phyloP scores from a whole-genome alignment of 2,329 filamentous ascomycete genomes.

The Cercospora sp. region DNA sequence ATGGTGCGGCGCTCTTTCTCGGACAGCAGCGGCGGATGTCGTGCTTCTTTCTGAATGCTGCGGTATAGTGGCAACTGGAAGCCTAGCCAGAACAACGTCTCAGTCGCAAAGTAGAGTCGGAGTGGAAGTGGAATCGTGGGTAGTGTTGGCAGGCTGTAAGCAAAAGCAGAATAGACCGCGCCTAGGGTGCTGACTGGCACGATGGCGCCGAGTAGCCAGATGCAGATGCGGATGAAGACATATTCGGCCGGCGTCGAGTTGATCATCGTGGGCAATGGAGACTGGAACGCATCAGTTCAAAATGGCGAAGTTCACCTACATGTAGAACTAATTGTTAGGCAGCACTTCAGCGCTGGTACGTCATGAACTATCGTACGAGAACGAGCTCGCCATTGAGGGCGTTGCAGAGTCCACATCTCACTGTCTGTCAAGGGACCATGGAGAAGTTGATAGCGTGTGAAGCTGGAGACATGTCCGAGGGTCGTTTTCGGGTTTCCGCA shows the following conservation, averaged over 20 bases:
- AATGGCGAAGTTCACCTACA: neutral
- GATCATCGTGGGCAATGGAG: constrained; percentile 21
- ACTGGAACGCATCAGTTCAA: neutral
- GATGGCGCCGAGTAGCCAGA: constrained; percentile 19
- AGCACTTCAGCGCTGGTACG: neutral
- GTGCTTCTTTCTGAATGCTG: constrained; percentile 53
- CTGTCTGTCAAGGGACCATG: too few species aligned
- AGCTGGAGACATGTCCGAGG: neutral
- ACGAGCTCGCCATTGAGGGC: neutral
- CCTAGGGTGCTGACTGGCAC: constrained; percentile 14
- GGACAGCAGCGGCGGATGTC: constrained; percentile 51
- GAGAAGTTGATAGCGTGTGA: too few species aligned
- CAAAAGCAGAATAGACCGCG: constrained; percentile 3
- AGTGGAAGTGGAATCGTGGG: constrained; percentile 13
- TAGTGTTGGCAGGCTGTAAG: neutral
- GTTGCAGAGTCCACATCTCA: neutral
- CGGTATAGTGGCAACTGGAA: constrained; percentile 48
- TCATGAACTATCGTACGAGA: neutral
- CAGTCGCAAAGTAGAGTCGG: constrained; percentile 13
- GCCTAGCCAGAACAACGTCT: constrained; percentile 17
- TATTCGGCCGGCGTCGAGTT: constrained; percentile 21
- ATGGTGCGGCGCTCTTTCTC: constrained; percentile 54
- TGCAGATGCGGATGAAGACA: constrained; percentile 26
- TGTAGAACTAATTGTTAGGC: neutral
- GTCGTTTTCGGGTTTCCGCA: neutral